Conservation (phyloP, 2,329 filamentous ascomycete species). For the Acrocalymma vagum region DNA sequence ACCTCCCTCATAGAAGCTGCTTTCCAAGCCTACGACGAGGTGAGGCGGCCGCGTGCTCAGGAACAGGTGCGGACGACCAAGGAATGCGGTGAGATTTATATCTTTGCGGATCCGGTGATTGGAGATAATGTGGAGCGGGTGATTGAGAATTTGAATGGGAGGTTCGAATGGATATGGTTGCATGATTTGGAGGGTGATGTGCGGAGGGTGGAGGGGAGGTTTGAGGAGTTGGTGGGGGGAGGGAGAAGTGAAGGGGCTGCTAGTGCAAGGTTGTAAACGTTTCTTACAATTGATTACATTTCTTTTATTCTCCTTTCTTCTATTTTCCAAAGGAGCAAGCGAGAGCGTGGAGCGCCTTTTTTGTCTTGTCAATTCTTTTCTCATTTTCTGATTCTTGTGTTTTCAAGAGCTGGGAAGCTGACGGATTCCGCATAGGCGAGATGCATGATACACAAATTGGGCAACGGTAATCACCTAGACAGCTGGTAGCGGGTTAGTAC, state of each 20-base stretch:
- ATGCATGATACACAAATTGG: no score
- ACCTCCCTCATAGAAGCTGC: conserved; percentile 21
- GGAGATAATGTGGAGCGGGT: conserved; percentile 20
- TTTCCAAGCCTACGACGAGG: conserved; percentile 30
- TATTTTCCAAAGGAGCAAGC: no score
- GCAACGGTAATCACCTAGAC: no score
- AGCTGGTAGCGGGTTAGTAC: no score
- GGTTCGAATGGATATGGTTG: conserved; percentile 32
- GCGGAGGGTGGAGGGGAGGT: conserved; percentile 2
- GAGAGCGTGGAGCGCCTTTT: no score
- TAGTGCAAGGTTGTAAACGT: conserved; percentile 9
- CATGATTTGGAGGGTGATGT: conserved; percentile 27
- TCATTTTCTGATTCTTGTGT: no score
- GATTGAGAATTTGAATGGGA: conserved; percentile 15
- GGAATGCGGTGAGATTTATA: conserved; percentile 23
- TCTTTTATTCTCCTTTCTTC: no score
- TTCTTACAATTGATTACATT: no score
- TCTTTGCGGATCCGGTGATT: conserved; percentile 10
- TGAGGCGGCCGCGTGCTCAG: conserved; percentile 33
- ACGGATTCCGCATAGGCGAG: no score
- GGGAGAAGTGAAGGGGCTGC: not conserved
- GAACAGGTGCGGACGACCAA: conserved; percentile 25
- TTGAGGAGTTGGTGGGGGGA: conserved; percentile 2
- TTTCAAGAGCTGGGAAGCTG: no score
- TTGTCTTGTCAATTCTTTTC: no score